A percentile compares a stretch with the other conserved stretches of the same genome.
Conservation (phyloP, 345 rosid genomes). For the Hibiscus mutabilis region DNA sequence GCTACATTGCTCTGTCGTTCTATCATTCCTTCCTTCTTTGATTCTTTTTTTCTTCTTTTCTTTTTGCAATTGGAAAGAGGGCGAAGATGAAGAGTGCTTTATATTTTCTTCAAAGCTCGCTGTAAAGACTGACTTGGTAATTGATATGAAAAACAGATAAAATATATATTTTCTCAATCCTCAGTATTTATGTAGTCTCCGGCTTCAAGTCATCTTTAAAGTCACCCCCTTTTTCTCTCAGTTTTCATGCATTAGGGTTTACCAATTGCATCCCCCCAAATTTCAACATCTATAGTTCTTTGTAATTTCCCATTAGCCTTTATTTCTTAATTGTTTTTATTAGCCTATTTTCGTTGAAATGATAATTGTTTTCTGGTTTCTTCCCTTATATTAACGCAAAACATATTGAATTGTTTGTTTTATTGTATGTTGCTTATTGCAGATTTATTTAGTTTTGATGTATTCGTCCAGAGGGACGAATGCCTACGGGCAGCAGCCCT, state of each 20-base stretch:
- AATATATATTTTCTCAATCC: not conserved
- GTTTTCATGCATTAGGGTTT: constrained; percentile 1
- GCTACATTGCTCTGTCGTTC: not conserved
- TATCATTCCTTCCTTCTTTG: no score
- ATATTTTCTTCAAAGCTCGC: no score
- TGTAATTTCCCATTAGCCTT: not conserved
- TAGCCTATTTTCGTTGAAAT: not conserved
- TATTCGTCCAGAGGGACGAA: constrained; percentile 66
- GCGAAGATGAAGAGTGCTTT: not conserved
- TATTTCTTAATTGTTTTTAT: not conserved
- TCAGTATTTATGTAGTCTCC: not conserved
- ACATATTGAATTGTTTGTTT: not conserved
- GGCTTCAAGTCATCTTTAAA: not conserved
- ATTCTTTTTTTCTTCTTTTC: no score
- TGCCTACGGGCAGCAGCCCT: constrained; percentile 72
- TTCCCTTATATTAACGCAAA: not conserved
- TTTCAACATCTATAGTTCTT: not conserved
- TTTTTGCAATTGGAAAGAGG: not conserved
- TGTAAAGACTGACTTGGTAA: no score
- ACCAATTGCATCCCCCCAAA: not conserved
- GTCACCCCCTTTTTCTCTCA: not conserved
- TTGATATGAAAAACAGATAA: no score
- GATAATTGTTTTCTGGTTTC: not conserved
- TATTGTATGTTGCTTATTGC: not conserved
- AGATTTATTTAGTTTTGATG: constrained; percentile 22